phyloP scores from a whole-genome alignment of 495 filamentous ascomycete genomes.

The Talaromyces nanjingensis region DNA sequence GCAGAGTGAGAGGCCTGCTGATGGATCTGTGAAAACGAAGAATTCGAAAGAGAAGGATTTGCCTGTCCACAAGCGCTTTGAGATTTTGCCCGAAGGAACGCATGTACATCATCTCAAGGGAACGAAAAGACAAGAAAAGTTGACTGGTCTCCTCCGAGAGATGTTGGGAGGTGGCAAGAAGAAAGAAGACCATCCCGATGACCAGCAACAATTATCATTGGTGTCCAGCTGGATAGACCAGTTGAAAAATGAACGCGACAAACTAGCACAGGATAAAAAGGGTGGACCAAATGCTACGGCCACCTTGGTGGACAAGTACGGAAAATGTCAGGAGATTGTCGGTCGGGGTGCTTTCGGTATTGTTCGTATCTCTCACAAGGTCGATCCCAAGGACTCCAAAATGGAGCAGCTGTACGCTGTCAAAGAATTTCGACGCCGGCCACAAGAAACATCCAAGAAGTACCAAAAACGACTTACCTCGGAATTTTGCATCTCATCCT shows the following conservation, averaged over 20 bases:
- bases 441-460: conserved; percentile 89
- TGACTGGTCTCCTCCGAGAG: conserved; percentile 83
- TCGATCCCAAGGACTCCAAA: conserved; percentile 69
- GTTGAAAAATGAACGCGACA: conserved; percentile 79
- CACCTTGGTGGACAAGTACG: conserved; percentile 91
- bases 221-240: conserved; percentile 97
- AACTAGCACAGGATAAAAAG: conserved; percentile 67
- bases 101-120: conserved; percentile 86
- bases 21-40: conserved; percentile 15
- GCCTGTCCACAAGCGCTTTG: conserved; percentile 49
- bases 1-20: conserved; percentile 16
- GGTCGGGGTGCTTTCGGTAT: conserved; percentile 98
- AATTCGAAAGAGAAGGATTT: conserved; percentile 38
- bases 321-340: conserved; percentile 96
- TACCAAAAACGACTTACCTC: conserved; percentile 98
- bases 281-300: conserved; percentile 68
- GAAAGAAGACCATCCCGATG: conserved; percentile 56
- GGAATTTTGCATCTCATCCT: conserved; percentile 98
- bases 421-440: conserved; percentile 93
- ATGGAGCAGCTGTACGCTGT: conserved; percentile 92
- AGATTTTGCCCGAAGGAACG: conserved; percentile 52
- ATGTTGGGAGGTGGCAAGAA: conserved; percentile 69
- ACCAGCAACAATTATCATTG: conserved; percentile 81
- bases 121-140: conserved; percentile 86
- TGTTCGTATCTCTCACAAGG: conserved; percentile 96